Base-by-base conservation (phyloP, 371 early-diverging fungal species). In the Apophysomyces trapeziformis region DNA sequence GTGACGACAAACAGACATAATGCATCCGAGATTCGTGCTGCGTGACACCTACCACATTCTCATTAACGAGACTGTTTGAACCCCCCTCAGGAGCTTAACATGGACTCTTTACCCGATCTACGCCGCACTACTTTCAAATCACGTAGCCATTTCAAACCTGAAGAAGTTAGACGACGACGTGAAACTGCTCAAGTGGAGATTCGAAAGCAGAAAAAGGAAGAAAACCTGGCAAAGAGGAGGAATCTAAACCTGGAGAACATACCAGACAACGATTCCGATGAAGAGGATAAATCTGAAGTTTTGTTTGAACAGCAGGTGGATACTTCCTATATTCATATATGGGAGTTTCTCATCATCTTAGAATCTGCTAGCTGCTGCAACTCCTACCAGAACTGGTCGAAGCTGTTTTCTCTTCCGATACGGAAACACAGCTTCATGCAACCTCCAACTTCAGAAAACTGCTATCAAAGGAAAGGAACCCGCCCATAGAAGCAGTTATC, bases 401-500 rank as follows among this genome's bases (percentile, higher is more conserved):
- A 50, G 58, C 54, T 38, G 54, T 64, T n/a, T 64, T 62, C 44
- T 63, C 69, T 6, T 58, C 61, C n/a, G 85, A 90, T 67, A 77
- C 85, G 5, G 93, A 93, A 39, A 84, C 75, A 16, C 96, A 95
- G 74, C 82, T 94, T 50, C 69, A 86, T 41, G 94, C 98, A 9
- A 94, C 94, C 13, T 87, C 93, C 18, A 89, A 89, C 65, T 99
- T 99, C 85, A 89, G 99, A 78, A 95, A 95, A 76, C 80, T 98
- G 12, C 89, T 99, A 38, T 96, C 97, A 35, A 96, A 96, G 75
- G 99, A 98, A 76, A 89, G 87, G 67, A 94, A 94, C 80, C 99
- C 99, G 44, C 99, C 99, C 39, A 99, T 99, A 72, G 95, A 95
- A 66, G 92, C 94, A 76, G 97, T 99, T 56, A 97, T 99, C 70